Percentiles rank a stretch among this genome's conserved stretches.
phyloP scores from a whole-genome alignment of 148 eudicot genomes.

The Chenopodium quinoa region DNA sequence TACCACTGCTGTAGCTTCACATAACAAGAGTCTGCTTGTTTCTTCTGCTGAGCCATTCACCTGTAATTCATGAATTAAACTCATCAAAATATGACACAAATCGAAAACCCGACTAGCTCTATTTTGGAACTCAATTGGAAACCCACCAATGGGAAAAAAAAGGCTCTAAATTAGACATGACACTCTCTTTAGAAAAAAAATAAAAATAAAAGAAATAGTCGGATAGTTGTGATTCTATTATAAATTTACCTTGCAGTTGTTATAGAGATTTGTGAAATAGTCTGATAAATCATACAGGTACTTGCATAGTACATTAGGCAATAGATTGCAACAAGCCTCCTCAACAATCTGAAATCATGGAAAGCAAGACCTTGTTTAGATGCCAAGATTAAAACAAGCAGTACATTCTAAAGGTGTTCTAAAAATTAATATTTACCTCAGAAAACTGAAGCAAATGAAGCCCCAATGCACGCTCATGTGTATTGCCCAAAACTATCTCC shows the following conservation, averaged over 20 bases:
- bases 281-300: conserved; percentile 65
- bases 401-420: too few species aligned
- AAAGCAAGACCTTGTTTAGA: not conserved
- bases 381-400: not conserved
- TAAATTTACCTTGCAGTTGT: conserved; percentile 56
- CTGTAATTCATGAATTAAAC: conserved; percentile 30
- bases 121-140: not conserved
- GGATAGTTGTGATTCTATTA: not conserved
- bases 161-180: not conserved
- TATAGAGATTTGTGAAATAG: conserved; percentile 51
- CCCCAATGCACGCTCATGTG: conserved; percentile 56
- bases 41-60: conserved; percentile 72
- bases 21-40: conserved; percentile 69
- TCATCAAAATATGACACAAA: not conserved
- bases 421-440: conserved; percentile 47
- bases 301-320: conserved; percentile 68
- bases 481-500: conserved; percentile 41
- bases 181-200: too few species aligned
- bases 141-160: not conserved
- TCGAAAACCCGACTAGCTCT: not conserved
- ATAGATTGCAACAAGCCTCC: conserved; percentile 61
- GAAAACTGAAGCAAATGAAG: conserved; percentile 70
- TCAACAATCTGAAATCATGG: conserved; percentile 50
- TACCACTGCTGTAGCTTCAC: conserved; percentile 85
- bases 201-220: not conserved